Evolutionary conservation across 352 stramenopile species (phyloP).

Genomic region (Globisporangium alternatum): DNA sequence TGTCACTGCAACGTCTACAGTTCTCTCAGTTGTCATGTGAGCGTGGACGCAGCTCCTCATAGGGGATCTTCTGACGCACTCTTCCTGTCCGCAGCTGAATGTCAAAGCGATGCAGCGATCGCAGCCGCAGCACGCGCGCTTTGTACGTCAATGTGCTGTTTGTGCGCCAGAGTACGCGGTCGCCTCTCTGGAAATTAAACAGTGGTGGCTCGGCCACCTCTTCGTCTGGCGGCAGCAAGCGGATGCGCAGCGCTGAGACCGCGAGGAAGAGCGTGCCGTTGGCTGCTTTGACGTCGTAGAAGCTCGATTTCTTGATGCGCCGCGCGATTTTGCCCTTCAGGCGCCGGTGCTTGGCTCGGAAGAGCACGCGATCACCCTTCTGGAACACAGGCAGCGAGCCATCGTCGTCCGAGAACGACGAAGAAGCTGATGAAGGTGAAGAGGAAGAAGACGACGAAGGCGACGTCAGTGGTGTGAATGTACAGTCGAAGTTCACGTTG

Average conservation of each 20-base stretch:
- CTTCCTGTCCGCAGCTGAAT: slow-evolving; percentile 46
- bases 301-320: slow-evolving; percentile 41
- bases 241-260: slow-evolving; percentile 43
- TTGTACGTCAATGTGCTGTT: slow-evolving; percentile 32
- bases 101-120: slow-evolving; percentile 41
- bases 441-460: slow-evolving; percentile 20
- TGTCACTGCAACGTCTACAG: neutral
- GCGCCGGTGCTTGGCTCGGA: slow-evolving; percentile 31
- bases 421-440: slow-evolving; percentile 14
- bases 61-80: slow-evolving; percentile 37
- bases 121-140: slow-evolving; percentile 35
- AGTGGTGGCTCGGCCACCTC: slow-evolving; percentile 12
- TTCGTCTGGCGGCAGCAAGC: slow-evolving; percentile 21
- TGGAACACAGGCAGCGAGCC: slow-evolving; percentile 29
- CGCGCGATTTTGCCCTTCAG: slow-evolving; percentile 34
- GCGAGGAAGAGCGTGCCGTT: slow-evolving; percentile 47
- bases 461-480: slow-evolving; percentile 41
- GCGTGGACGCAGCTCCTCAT: slow-evolving; percentile 34
- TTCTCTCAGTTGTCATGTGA: slow-evolving; percentile 17
- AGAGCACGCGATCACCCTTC: slow-evolving; percentile 49
- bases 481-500: slow-evolving; percentile 40
- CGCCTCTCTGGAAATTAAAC: slow-evolving; percentile 29
- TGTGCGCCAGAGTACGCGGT: slow-evolving; percentile 34
- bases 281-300: slow-evolving; percentile 51
- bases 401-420: slow-evolving; percentile 23